Evolutionary conservation across 2,329 filamentous ascomycete genomes (phyloP), one percentile per base, ranked within the genome.

Genomic region (Dichotomopilus funicola): DNA sequence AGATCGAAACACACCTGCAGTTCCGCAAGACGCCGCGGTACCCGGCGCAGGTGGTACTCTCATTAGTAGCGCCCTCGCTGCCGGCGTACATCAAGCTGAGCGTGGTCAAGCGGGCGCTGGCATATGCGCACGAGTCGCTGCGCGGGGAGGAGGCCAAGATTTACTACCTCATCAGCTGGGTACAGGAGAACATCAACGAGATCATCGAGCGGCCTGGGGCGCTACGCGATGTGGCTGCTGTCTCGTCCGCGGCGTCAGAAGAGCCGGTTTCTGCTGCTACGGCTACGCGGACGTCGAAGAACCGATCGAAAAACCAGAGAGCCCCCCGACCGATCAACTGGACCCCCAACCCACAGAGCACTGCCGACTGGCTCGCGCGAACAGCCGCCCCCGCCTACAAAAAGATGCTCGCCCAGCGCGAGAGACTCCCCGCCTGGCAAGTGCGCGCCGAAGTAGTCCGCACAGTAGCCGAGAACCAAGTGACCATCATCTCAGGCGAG

Each of bases 401-500:
- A 64, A 83, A 83, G 49, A 95, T 96, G 88, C 74, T 91, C 58
- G 72, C 77, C 13, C 83, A 83, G 64, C 80, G 94, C 44, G 80
- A 87, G 67, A 81, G 78, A 47, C 74, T 99, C 2, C 94, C 94
- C 2, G 94, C 94, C 1, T 99, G 94, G 94, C 81, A 82, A 57
- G 83, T 94, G 64, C 85, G 83, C 63, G 85, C 92, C 19, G 76
- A 79, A 1, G 89, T 99, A 35, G 82, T 97, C 8, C 70, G 80
- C 19, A 87, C 88, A 0, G 88, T 99, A 49, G 79, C 79, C 43
- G 75, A 78, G 4, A 84, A 92, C 65, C 87, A 96, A 70, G 91
- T 99, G 50, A 96, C 90, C 0, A 96, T 99, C 65, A 94, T 99
- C 64, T 95, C 91, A 44, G 94, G 94, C 63, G 94, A 97, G 72